Evolutionary conservation across 2,329 filamentous ascomycete species (phyloP), one percentile per base, ranked within the genome.

Genomic region (Bertia moriformis): DNA sequence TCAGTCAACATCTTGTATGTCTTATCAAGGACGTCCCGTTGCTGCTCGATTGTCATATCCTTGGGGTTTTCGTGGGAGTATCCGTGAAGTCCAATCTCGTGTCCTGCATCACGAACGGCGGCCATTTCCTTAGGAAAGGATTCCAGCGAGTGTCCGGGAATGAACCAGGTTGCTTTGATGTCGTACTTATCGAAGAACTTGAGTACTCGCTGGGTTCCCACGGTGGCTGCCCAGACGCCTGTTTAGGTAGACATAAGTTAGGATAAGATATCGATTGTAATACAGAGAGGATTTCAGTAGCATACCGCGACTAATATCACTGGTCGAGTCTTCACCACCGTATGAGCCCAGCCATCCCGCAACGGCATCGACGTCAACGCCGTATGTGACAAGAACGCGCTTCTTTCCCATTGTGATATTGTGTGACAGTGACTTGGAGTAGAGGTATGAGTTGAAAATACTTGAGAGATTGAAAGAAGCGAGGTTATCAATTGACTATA

Each of bases 41-140:
- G 82, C 57, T 88, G 83, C 51, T 86, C 80, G 1, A 82, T 53
- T 0, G 68, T 80, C 79, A 86, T 83, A 41, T 77, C 71, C 0
- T 64, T 65, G 0, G 81, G 79, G 48, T 86, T 85, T 51, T 86
- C 81, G 49, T 86, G 80, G 0, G 69, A 75, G 57, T 86, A 86
- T 3, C 78, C 81, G 45, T 86, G 81, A 4, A 82, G 56, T 7
- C 32, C 32, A 43, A 62, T 73, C 46, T 75, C 71, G 47, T 75
- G 71, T n/a, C 71, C 71, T 1, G 62, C 62, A 42, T 75, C 71
- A 13, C 64, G 66, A 4, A 76, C 57, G 50, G 58, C 56, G 42
- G 52, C 62, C 49, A 68, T 73, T 49, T 74, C 67, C 48, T 71
- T 67, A 0, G 71, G 71, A 45, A 75, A 75, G 0, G 63, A 71